A percentile compares a stretch with the other conserved stretches of the same genome.
Conservation (phyloP, 2,329 filamentous ascomycete species). For the Ophiostoma piceae region DNA sequence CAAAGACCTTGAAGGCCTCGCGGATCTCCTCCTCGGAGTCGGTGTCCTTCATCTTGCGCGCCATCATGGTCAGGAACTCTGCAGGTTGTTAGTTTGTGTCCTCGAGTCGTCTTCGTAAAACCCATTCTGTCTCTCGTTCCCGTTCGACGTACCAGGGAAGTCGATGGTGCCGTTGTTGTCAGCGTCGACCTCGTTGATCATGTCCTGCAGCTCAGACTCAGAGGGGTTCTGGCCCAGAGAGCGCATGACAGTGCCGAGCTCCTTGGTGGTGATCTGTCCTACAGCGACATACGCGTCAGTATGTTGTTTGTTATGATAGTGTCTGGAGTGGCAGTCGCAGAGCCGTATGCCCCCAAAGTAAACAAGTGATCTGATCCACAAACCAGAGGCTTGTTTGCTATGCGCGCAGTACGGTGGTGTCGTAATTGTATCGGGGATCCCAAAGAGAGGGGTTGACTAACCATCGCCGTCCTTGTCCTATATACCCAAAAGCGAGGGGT, state of each 20-base stretch:
- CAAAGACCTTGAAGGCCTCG: constrained; percentile 77
- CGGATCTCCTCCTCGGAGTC: constrained; percentile 88
- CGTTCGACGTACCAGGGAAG: constrained; percentile 72
- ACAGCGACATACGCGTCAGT: constrained; percentile 18
- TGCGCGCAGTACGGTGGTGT: background rate
- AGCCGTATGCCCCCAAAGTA: background rate
- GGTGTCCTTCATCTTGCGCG: constrained; percentile 89
- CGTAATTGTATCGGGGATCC: background rate
- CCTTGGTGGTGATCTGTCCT: constrained; percentile 91
- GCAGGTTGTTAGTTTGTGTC: constrained; percentile 21
- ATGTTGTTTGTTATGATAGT: background rate
- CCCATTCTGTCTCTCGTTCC: background rate
- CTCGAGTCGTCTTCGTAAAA: background rate
- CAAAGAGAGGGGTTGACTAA: constrained; percentile 23
- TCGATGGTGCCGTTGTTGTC: constrained; percentile 92
- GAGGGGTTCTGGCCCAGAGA: constrained; percentile 85
- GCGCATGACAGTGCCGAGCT: constrained; percentile 85
- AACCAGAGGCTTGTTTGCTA: background rate
- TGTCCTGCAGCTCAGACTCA: constrained; percentile 84
- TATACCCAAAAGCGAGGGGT: constrained; percentile 15
- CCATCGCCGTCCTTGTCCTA: constrained; percentile 33
- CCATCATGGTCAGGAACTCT: constrained; percentile 94
- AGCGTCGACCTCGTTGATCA: constrained; percentile 91
- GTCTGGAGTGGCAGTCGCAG: background rate
- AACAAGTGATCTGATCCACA: background rate